phyloP scores from a whole-genome alignment of 805 yeast genomes.

The Jamesozyma gamospora region DNA sequence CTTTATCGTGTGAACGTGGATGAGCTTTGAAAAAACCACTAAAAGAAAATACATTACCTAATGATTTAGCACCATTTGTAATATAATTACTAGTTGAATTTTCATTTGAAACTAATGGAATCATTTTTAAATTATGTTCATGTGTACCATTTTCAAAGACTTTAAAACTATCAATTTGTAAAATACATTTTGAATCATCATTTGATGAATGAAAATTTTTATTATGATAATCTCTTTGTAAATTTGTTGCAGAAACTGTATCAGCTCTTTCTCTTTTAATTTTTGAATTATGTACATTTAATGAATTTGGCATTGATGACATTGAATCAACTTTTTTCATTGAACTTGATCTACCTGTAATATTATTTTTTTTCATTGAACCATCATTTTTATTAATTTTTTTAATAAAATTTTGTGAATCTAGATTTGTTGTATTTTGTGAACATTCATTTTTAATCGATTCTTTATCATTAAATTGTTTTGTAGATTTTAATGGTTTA shows the following conservation, averaged over 20 bases:
- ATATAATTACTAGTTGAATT: not conserved
- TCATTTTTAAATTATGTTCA: constrained; percentile 21
- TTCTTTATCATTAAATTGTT: not conserved
- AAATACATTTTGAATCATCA: constrained; percentile 11
- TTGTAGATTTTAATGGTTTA: not conserved
- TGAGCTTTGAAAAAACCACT: constrained; percentile 18
- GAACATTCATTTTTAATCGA: not conserved
- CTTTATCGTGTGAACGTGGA: constrained; percentile 7
- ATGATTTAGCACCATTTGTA: not conserved
- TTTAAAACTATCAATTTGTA: constrained; percentile 19
- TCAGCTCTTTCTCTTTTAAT: constrained; percentile 14
- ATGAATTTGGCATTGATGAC: constrained; percentile 3
- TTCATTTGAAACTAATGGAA: constrained; percentile 11
- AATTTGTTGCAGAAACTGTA: constrained; percentile 17
- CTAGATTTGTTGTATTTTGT: too few species aligned
- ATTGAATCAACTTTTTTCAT: constrained; percentile 6
- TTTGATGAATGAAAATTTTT: constrained; percentile 1
- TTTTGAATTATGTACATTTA: not conserved
- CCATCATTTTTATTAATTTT: not conserved
- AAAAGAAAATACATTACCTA: constrained; percentile 13
- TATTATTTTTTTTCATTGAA: not conserved
- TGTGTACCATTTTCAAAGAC: constrained; percentile 25
- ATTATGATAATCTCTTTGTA: constrained; percentile 5
- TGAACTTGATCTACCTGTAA: constrained; percentile 4
- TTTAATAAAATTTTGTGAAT: too few species aligned